Base-by-base conservation (phyloP, 352 stramenopile genomes). In the Blastocystis sp. region DNA sequence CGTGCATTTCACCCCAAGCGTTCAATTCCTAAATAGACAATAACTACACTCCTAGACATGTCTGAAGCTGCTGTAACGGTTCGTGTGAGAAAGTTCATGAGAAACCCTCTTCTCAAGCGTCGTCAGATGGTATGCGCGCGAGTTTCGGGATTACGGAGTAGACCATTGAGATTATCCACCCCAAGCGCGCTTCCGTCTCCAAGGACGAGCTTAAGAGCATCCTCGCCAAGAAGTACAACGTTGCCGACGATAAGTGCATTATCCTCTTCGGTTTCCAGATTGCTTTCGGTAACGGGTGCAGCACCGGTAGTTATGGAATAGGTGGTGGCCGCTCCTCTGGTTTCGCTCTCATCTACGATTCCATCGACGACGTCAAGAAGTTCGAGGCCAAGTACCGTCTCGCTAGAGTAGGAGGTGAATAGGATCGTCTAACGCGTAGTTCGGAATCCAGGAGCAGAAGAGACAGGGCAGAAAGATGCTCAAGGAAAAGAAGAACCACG, bases 201-300 rank as follows among this genome's bases (percentile, higher is more conserved):
- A 90, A 90, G 67, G 62, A 91, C 61, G 90, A 91, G 50, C 76
- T 91, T 16, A 91, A 91, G 77, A 76, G 41, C 55, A 80, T 88
- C 51, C 82, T 90, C 1, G 65, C 90, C 50, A 91, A 80, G 37
- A 80, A 77, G 55, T 76, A 81, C 65, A 76, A 91, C 24, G 90
- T 90, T 33, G 41, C 88, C 24, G 90, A 91, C 55, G 80, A 63
- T 65, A 80, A 91, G 37, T 85, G 66, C 37, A 81, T 90, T 35
- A 88, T 91, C 50, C 78, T 90, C 33, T 80, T 90, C 26, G 81
- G 79, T 59, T 89, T 89, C 79, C 79, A 79, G 33, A 29, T 89
- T 80, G 79, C 79, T 45, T 89, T 89, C 60, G 79, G 79, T 85
- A 66, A 19, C 12, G 13, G 16, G 13, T 45, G 3, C 10, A 26